These are phyloP conservation scores for Endothia cerciana DNA, from an alignment of 2,329 filamentous ascomycete species.

Conservation along the genomic window DNA sequence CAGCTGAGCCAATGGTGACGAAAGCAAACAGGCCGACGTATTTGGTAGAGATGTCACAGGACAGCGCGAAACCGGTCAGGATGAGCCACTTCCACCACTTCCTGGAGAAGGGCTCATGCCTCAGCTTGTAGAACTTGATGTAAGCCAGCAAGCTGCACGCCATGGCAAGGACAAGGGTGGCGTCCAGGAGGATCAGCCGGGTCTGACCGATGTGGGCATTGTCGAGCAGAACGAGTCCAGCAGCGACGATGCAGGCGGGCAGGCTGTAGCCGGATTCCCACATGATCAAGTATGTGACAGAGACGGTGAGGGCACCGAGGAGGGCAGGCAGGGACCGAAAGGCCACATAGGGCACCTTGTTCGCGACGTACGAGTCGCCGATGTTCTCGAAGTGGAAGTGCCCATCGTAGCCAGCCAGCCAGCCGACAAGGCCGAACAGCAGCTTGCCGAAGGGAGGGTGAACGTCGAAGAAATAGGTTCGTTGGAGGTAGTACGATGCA, in stretches of 20 bases:
- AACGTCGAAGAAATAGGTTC: slow-evolving; percentile 99
- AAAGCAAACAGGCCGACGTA: slow-evolving; percentile 98
- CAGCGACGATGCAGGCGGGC: slow-evolving; percentile 85
- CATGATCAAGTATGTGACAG: slow-evolving; percentile 97
- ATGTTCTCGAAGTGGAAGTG: slow-evolving; percentile 99
- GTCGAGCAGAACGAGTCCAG: slow-evolving; percentile 88
- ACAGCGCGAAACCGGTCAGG: slow-evolving; percentile 89
- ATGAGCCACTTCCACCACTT: slow-evolving; percentile 99
- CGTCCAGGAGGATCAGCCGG: slow-evolving; percentile 90
- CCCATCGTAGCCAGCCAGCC: slow-evolving; percentile 96
- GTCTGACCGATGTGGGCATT: slow-evolving; percentile 98
- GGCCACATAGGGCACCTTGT: slow-evolving; percentile 96
- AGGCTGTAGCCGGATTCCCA: slow-evolving; percentile 99
- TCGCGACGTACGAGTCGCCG: slow-evolving; percentile 94
- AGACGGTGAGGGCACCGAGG: slow-evolving; percentile 88
- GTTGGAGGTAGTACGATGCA: slow-evolving; percentile 84
- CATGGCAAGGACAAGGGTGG: slow-evolving; percentile 94
- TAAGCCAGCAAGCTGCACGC: slow-evolving; percentile 92
- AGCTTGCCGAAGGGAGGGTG: slow-evolving; percentile 98
- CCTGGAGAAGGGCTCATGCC: slow-evolving; percentile 83
- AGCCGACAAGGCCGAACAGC: slow-evolving; percentile 94
- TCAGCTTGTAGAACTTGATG: slow-evolving; percentile 95
- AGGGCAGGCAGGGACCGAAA: slow-evolving; percentile 92
- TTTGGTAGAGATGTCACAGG: slow-evolving; percentile 97
- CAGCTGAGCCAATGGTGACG: slow-evolving; percentile 92